phyloP scores from a whole-genome alignment of 208 protist species.

The Herpetomonas samuelpessoai region DNA sequence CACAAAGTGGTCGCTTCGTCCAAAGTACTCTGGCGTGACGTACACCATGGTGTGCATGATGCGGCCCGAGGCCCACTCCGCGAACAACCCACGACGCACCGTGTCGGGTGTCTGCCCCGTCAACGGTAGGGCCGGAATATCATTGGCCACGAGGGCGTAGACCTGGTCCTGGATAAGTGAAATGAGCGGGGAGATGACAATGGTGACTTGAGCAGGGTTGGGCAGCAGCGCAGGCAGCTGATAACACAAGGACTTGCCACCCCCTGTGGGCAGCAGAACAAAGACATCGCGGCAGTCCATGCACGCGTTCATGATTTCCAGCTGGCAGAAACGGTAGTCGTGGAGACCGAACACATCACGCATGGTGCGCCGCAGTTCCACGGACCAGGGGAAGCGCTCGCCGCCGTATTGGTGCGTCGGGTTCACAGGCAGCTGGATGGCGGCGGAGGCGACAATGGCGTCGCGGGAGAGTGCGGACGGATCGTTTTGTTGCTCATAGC shows the following conservation, averaged over 20 bases:
- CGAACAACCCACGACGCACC: slow-evolving; percentile 54
- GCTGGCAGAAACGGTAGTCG: slow-evolving; percentile 91
- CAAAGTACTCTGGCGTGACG: slow-evolving; percentile 90
- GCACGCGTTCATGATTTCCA: slow-evolving; percentile 94
- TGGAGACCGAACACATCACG: slow-evolving; percentile 87
- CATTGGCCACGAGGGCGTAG: slow-evolving; percentile 72
- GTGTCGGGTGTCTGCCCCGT: slow-evolving; percentile 72
- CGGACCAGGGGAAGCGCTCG: slow-evolving; percentile 79
- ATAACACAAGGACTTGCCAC: slow-evolving; percentile 96
- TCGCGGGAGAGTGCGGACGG: slow-evolving; percentile 33
- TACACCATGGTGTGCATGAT: slow-evolving; percentile 77
- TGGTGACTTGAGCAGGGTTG: slow-evolving; percentile 77
- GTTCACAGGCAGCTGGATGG: slow-evolving; percentile 67
- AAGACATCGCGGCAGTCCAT: slow-evolving; percentile 92
- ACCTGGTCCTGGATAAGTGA: slow-evolving; percentile 98
- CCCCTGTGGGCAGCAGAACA: slow-evolving; percentile 94
- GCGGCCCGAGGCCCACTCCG: slow-evolving; percentile 53
- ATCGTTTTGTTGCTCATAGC: slow-evolving; percentile 51
- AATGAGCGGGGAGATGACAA: slow-evolving; percentile 96
- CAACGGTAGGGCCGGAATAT: slow-evolving; percentile 77
- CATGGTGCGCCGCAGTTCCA: slow-evolving; percentile 83
- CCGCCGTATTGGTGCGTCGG: slow-evolving; percentile 58
- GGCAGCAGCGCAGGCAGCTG: slow-evolving; percentile 92
- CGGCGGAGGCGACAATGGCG: slow-evolving; percentile 27
- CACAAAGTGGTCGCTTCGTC: slow-evolving; percentile 73